Evolutionary conservation across 192 early-diverging fungal genomes (phyloP).

Genomic region (Obelidium mucronatum): DNA sequence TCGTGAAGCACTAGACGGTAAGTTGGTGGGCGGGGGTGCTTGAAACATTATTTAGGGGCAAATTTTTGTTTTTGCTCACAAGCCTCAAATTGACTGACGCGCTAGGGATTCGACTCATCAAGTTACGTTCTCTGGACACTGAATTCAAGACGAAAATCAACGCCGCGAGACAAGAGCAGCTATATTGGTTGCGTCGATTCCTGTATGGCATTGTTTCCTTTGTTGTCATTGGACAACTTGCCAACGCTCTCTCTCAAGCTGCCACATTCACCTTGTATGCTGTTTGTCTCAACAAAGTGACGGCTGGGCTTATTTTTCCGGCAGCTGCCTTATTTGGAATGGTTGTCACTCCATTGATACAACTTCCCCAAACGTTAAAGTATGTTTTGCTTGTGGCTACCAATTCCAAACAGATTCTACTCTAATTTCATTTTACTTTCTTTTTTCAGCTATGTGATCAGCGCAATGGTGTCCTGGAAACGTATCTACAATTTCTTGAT

Average conservation of each 20-base stretch:
- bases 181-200: conserved; percentile 16
- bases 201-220: conserved; percentile 31
- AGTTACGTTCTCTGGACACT: conserved; percentile 12
- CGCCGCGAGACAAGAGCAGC: conserved; percentile 13
- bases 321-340: conserved; percentile 41
- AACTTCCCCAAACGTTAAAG: conserved; percentile 29
- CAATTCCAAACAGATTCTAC: not conserved
- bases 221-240: conserved; percentile 40
- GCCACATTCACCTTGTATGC: conserved; percentile 37
- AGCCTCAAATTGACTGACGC: not conserved
- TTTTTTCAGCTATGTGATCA: not conserved
- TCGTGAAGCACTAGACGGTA: conserved; percentile 41
- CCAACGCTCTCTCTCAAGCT: conserved; percentile 20
- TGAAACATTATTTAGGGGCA: not conserved
- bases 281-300: not conserved
- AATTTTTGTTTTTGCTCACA: not conserved
- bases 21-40: no score
- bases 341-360: conserved; percentile 43
- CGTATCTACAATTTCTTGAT: conserved; percentile 35
- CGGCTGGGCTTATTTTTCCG: conserved; percentile 43
- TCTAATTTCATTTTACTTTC: not conserved
- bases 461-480: conserved; percentile 21
- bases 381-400: not conserved
- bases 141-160: conserved; percentile 24
- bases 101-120: conserved; percentile 42